Base-by-base conservation (phyloP, 129 eudicot species). In the Tanacetum coccineum region DNA sequence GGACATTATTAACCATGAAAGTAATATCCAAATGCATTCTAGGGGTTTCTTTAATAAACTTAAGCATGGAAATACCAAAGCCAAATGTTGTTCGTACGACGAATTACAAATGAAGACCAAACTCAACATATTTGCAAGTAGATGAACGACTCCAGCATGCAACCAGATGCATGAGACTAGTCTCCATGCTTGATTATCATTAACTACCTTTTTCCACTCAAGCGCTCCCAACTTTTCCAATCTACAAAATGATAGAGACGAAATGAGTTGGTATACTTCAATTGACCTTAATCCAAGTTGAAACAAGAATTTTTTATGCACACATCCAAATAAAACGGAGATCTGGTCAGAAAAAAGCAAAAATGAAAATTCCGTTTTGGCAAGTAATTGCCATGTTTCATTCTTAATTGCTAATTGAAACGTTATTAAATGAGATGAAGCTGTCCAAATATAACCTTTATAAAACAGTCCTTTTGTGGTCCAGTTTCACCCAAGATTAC, bases 21-120 rank as follows among this genome's bases (percentile, higher is more conserved):
- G n/a, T 18, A 46, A 42, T 40, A 11, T 68, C n/a, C 21, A 18
- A 32, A 53, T 17, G 30, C 71, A 50, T 36, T 54, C 52, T 19
- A 3, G 1, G 45, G 46, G 14, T 22, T 65, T 65, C 44, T 22
- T 14, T 9, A 13, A 64, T 64, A 11, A 13, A 11, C 3, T 64
- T 56, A 57, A 42, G 56, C 40, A 55, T 13, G 55, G 42, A 57
- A 42, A 49, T 82, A 94, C 99, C 83, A 25, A 94, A 94, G 19
- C 99, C 99, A 75, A 87, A 94, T 94, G 97, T 60, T 94, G 99
- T 76, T 94, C 99, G 6, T n/a, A n/a, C 89, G 97, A 44, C 97
- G 99, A 69, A 94, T n/a, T 94, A 69, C 99, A 97, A 49, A 94
- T 85, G 76, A 94, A 87, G 44, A 84, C 88, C 71, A 94, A 79